Conservation (phyloP, 352 stramenopile species). For the Phytophthora capsici region DNA sequence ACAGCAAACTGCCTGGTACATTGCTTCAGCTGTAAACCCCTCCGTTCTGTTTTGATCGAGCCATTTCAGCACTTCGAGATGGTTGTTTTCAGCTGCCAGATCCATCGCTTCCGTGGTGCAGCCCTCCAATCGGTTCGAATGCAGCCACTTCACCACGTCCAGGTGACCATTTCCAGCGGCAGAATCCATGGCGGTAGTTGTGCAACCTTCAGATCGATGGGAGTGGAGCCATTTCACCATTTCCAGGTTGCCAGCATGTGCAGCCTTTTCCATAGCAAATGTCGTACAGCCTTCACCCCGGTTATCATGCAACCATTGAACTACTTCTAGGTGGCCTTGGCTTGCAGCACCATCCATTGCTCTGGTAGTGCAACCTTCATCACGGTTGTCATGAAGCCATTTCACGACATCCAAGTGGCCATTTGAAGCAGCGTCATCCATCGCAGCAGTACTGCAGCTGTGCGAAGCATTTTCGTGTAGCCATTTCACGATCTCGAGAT, state of each 20-base stretch:
- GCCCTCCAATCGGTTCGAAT: conserved; percentile 7
- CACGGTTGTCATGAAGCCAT: too few relatives aligned
- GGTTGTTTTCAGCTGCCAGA: conserved; percentile 2
- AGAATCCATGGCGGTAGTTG: background rate
- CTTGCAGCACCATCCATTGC: background rate
- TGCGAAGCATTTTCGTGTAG: too few relatives aligned
- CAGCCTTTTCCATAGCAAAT: background rate
- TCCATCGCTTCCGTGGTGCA: conserved; percentile 6
- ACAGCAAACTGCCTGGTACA: background rate
- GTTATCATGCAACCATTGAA: background rate
- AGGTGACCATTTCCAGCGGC: conserved; percentile 5
- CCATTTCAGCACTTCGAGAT: conserved; percentile 5
- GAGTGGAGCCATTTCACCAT: background rate
- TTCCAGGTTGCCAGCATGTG: too few relatives aligned
- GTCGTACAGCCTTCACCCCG: background rate
- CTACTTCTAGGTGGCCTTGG: background rate
- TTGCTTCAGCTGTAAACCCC: conserved; percentile 3
- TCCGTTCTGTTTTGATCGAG: conserved; percentile 6
- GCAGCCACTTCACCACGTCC: conserved; percentile 16
- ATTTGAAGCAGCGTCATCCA: too few relatives aligned
- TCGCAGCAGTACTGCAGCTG: too few relatives aligned
- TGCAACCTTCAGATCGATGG: too few relatives aligned
- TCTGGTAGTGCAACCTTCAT: background rate
- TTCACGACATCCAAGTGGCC: too few relatives aligned
- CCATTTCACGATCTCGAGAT: too few relatives aligned